Conservation (phyloP, 495 filamentous ascomycete species). For the Penicillium herquei region DNA sequence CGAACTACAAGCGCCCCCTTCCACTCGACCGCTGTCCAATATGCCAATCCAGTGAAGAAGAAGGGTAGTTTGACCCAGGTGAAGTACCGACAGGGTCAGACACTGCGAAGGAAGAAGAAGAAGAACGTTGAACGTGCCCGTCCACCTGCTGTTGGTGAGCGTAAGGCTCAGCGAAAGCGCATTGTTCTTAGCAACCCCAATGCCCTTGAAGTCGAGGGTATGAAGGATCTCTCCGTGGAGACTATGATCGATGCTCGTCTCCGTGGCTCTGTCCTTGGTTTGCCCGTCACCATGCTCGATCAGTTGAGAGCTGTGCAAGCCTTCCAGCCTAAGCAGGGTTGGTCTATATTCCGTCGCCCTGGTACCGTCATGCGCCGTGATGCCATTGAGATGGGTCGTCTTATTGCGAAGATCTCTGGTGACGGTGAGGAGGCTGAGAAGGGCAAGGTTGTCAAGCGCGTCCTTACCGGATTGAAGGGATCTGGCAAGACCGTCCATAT, state of each 20-base stretch:
- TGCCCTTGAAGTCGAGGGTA: slow-evolving; percentile 69
- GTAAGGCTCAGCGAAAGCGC: slow-evolving; percentile 81
- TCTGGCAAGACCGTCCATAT: slow-evolving; percentile 84
- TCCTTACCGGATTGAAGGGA: slow-evolving; percentile 70
- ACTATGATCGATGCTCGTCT: slow-evolving; percentile 53
- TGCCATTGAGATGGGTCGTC: slow-evolving; percentile 64
- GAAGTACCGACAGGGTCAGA: slow-evolving; percentile 40
- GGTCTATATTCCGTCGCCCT: slow-evolving; percentile 81
- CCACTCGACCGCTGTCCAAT: slow-evolving; percentile 40
- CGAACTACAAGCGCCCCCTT: slow-evolving; percentile 40
- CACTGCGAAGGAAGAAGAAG: slow-evolving; percentile 50
- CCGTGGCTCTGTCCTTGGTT: slow-evolving; percentile 62
- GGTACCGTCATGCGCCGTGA: slow-evolving; percentile 72
- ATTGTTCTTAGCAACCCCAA: slow-evolving; percentile 92
- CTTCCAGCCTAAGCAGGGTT: slow-evolving; percentile 89
- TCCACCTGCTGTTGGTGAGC: slow-evolving; percentile 69
- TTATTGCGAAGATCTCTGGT: slow-evolving; percentile 52
- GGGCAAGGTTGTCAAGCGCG: slow-evolving; percentile 59
- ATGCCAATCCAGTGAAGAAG: slow-evolving; percentile 42
- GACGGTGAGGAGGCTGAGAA: slow-evolving; percentile 42
- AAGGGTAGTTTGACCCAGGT: slow-evolving; percentile 24
- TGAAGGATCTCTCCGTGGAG: slow-evolving; percentile 58
- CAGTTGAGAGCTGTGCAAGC: slow-evolving; percentile 76
- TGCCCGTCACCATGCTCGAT: slow-evolving; percentile 72
- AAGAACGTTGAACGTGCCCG: slow-evolving; percentile 36